Base-by-base conservation (phyloP, 2,329 filamentous ascomycete genomes). In the Ceratocystis colombiana region DNA sequence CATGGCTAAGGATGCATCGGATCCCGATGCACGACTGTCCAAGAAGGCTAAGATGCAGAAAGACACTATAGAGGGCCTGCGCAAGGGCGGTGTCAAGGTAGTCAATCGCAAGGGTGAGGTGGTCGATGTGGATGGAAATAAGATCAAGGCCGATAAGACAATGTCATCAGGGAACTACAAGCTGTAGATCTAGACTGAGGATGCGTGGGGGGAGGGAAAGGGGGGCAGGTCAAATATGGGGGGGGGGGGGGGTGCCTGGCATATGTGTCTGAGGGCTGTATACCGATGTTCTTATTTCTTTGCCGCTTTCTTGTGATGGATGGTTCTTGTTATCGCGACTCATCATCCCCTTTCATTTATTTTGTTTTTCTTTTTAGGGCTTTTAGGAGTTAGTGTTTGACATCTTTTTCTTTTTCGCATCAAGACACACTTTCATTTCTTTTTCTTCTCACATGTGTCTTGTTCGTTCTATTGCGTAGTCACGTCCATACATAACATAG, bases 31-130 rank as follows among this genome's bases (percentile, higher is more conserved):
- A 68, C 70, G 62, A 70, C 67, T 69, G 68, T 72, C 10, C 59
- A 69, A 64, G 33, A 68, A 67, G 64, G 57, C 46, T 20, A 78
- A 77, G 37, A 74, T 74, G 67, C 77, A 78, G 70, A 81, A 79
- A 71, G 74, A 78, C 48, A 79, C 89, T 50, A 74, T 90, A 65
- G 83, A 83, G 1, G 84, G 87, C 67, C 77, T 93, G 73, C 90
- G 88, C 79, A 89, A 88, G 81, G 91, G 89, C 64, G 89, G 89
- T 68, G 93, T 96, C 71, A 93, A 88, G 80, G 84, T 97, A 68
- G 94, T 96, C 77, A 92, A 91, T 69, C 89, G 88, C 77, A 92
- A 90, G 79, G 93, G 93, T 64, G 87, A 92, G 75, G 78, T 96
- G 65, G 87, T 87, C 20, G 88, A 95, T 76, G 82, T 96, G 44